These are phyloP conservation scores for Vicia villosa DNA, from an alignment of 306 rosid species.

Conservation along the genomic window DNA sequence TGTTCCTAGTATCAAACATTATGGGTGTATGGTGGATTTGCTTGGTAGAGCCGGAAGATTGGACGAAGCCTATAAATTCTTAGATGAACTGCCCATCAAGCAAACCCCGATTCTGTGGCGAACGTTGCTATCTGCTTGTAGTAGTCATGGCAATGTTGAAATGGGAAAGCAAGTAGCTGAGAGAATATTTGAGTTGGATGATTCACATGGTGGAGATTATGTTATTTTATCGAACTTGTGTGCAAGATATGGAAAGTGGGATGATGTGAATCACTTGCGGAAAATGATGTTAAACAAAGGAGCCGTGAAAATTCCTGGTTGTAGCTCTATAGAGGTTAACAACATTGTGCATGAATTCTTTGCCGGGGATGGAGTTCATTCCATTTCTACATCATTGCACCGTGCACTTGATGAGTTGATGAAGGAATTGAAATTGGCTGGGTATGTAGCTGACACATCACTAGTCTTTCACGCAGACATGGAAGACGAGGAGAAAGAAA, in stretches of 20 bases:
- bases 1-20: slow-evolving; percentile 70
- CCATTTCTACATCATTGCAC: slow-evolving; percentile 51
- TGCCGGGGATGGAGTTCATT: slow-evolving; percentile 70
- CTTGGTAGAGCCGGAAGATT: slow-evolving; percentile 76
- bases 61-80: slow-evolving; percentile 71
- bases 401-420: slow-evolving; percentile 68
- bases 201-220: slow-evolving; percentile 88
- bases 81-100: slow-evolving; percentile 58
- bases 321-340: slow-evolving; percentile 84
- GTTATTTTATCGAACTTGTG: slow-evolving; percentile 78
- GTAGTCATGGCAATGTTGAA: slow-evolving; percentile 69
- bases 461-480: slow-evolving; percentile 66
- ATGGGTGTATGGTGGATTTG: slow-evolving; percentile 91
- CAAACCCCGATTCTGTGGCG: slow-evolving; percentile 82
- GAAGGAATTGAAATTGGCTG: slow-evolving; percentile 67
- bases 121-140: slow-evolving; percentile 73
- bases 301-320: slow-evolving; percentile 74
- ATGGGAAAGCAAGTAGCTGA: slow-evolving; percentile 63
- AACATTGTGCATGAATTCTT: slow-evolving; percentile 89
- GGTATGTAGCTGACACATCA: slow-evolving; percentile 79
- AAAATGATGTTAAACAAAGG: slow-evolving; percentile 70
- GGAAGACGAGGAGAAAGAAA: slow-evolving; percentile 68
- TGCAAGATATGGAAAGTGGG: slow-evolving; percentile 77
- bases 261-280: slow-evolving; percentile 70
- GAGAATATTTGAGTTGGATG: slow-evolving; percentile 67